Conservation (phyloP, 768 basidiomycete genomes). For the Mycena polygramma region DNA sequence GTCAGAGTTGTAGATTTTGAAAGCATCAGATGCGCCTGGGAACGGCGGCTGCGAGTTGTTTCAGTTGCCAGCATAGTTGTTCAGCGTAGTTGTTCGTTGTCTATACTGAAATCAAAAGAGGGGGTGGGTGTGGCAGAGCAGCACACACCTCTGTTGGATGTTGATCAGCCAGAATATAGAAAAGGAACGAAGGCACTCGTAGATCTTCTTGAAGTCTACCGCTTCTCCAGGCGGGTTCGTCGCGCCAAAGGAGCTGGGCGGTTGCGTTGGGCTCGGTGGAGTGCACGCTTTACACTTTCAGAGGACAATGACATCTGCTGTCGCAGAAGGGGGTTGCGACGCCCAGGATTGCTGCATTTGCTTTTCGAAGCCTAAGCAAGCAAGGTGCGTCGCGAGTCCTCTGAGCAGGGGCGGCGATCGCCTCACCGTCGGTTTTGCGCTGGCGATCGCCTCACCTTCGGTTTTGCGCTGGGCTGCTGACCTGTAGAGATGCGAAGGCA, state of each 20-base stretch:
- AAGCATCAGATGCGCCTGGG: slow-evolving; percentile 69
- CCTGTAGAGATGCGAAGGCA: no score
- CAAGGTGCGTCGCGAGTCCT: slow-evolving; percentile 40
- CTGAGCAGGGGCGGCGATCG: background rate
- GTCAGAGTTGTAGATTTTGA: slow-evolving; percentile 70
- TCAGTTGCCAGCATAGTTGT: no score
- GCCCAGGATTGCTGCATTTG: slow-evolving; percentile 35
- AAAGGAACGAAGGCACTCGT: slow-evolving; percentile 73
- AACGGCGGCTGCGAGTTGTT: slow-evolving; percentile 69
- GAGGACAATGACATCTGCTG: slow-evolving; percentile 69
- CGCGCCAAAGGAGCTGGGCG: slow-evolving; percentile 62
- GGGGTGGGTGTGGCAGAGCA: background rate
- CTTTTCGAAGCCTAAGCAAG: slow-evolving; percentile 29
- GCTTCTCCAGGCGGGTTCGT: slow-evolving; percentile 61
- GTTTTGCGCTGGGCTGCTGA: background rate
- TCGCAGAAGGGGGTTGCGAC: slow-evolving; percentile 67
- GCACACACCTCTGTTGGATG: slow-evolving; percentile 69
- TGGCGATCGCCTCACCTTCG: no score
- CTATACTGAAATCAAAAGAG: slow-evolving; percentile 49
- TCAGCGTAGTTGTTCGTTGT: slow-evolving; percentile 77
- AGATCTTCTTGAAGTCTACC: slow-evolving; percentile 76
- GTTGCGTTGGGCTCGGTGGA: slow-evolving; percentile 59
- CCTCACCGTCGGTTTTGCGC: no score
- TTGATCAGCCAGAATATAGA: no score
- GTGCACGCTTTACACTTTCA: slow-evolving; percentile 71